Base-by-base conservation (phyloP, 106 monocot species). In the Posidonia australis region DNA sequence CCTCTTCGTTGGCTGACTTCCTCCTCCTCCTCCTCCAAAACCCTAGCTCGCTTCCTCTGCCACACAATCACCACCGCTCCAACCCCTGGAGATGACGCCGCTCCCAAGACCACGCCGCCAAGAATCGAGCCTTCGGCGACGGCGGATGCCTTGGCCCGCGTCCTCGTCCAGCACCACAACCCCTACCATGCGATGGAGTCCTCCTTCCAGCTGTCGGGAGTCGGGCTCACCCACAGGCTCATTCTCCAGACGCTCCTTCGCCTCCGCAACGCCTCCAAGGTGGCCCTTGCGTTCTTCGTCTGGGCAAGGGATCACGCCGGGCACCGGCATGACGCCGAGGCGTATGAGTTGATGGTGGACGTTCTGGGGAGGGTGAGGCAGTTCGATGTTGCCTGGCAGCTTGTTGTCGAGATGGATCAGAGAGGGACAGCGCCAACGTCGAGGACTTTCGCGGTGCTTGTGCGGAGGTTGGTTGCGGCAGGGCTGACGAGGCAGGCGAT, bases 151-250 rank as follows among this genome's bases (percentile, higher is more conserved):
- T 77, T 98, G 66, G 54, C 96, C 46, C 65, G 56, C 62, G 76
- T 98, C 51, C 80, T 98, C n/a, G 61, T 90, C 70, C 27, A 58
- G 18, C 87, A 90, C 70, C 87, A 98, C 87, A 98, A 98, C 74
- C 96, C 96, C 55, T 98, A 82, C 84, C 96, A 98, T 77, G 74
- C 90, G 19, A 59, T 76, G 66, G 90, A 98, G 62, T 90, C 96
- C 67, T 62, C 96, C 48, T 82, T 87, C 67, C 82, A 98, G 66
- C 72, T 90, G 69, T 45, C 65, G 51, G 86, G 87, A 29, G 54
- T 82, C 64, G 28, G 44, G 53, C 80, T 82, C 67, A 65, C 82
- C 32, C 66, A 22, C 6, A 7, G 18, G 60, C 78, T 90, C 70
- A 76, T 90, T 67, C 64, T 75, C 64, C 84, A 90, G 55, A 84